Conservation (phyloP, 2,329 filamentous ascomycete species). For the Esteya vermicola region DNA sequence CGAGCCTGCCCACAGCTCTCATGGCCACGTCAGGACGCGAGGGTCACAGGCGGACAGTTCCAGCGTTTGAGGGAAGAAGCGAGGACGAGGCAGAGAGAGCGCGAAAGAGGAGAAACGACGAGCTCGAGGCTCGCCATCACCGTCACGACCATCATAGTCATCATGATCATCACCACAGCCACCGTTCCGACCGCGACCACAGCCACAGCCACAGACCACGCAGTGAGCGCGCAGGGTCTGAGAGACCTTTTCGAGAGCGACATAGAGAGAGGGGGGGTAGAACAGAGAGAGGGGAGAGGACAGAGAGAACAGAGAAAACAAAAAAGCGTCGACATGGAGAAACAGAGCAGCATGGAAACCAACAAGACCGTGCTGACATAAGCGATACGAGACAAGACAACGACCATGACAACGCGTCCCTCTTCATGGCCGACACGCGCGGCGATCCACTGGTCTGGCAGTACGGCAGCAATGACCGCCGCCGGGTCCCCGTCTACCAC, state of each 20-base stretch:
- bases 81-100: not conserved
- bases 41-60: slow-evolving; percentile 12
- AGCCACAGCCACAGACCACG: not conserved
- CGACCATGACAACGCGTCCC: slow-evolving; percentile 4
- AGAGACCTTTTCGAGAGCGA: too few species aligned
- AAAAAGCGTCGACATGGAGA: too few species aligned
- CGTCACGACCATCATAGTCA: not conserved
- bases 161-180: slow-evolving; percentile 2
- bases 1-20: not conserved
- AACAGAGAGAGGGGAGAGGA: too few species aligned
- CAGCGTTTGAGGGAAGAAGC: slow-evolving; percentile 5
- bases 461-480: slow-evolving; percentile 62
- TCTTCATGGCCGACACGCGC: slow-evolving; percentile 54
- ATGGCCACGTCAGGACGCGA: not conserved
- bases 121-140: not conserved
- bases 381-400: not conserved
- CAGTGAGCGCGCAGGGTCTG: not conserved
- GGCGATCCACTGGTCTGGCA: slow-evolving; percentile 64
- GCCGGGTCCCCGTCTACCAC: slow-evolving; percentile 56
- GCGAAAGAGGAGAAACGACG: not conserved
- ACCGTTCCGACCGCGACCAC: not conserved
- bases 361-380: not conserved
- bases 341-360: too few species aligned
- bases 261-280: too few species aligned
- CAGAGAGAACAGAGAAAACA: not conserved